Base-by-base conservation (phyloP, 352 stramenopile genomes). In the Pythium phragmitis region DNA sequence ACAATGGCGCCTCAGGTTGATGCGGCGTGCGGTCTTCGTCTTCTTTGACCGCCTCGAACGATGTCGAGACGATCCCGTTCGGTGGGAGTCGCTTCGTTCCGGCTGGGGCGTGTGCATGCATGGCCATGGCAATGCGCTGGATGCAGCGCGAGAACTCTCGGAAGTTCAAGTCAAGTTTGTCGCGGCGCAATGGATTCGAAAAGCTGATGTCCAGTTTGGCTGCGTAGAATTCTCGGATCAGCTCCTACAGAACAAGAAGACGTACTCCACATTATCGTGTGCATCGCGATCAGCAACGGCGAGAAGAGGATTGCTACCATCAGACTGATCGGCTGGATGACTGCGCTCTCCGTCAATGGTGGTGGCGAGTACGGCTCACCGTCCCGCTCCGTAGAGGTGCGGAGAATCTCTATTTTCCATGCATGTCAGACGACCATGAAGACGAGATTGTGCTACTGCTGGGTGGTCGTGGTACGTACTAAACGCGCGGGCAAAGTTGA, bases 201-300 rank as follows among this genome's bases (percentile, higher is more conserved):
- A 91, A 85, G 48, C 81, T 87, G 26, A 89, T 73, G 56, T 92
- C 83, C 16, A 92, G 76, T 55, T 89, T 92, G 13, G 83, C 78
- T 14, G 76, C 79, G 47, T 87, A 89, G 64, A 82, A 89, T 33
- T 92, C 83, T 6, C 79, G 79, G 47, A 91, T 69, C 21, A 92
- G 65, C 21, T 91, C 79, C 70, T 77, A 41, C 28, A 17, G 6
- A 12, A 47, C n/a, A 37, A 45, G 39, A 12, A 47, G 19, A n/a
- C 13, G 4, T 0, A 19, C 39, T 46, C 39, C 9, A 14, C 39
- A 8, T 46, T 46, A 21, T 2, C 1, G 5, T 46, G 45, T 7
- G 11, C 45, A 33, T 13, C 21, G 45, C 45, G 21, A 50, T 26
- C 5, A 4, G 7, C 52, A 42, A 54, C 19, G 13, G 3, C 61